Base-by-base conservation (phyloP, 2,329 filamentous ascomycete species). In the Aspergillus viridinutans region DNA sequence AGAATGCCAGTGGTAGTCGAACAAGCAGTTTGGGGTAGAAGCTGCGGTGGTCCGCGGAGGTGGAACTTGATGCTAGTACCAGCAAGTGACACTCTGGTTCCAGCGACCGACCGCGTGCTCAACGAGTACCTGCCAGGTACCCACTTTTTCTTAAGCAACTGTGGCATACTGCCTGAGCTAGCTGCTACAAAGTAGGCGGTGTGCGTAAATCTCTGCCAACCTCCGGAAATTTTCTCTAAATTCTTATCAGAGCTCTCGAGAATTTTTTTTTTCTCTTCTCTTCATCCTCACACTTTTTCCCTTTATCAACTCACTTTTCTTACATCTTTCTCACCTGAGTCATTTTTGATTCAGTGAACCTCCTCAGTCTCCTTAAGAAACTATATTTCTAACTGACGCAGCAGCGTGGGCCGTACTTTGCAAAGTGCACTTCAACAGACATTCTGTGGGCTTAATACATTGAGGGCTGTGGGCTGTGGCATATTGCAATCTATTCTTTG, bases 401-500 rank as follows among this genome's bases (percentile, higher is more conserved):
- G 64, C 62, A 68, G 64, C 64, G 69, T 68, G 68, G 69, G 68
- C 60, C 65, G 64, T 68, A 70, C 67, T 64, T 67, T 64, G 51
- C 63, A 64, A 69, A 67, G 56, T 67, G 62, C 68, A 70, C 67
- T 68, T 69, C 69, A 72, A 71, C 67, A 69, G 69, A 69, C 67
- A 69, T 58, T 59, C 64, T 70, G 72, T 70, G 72, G 71, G 71
- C 66, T 73, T 67, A 58, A 67, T 64, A 71, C 71, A 72, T 68
- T 69, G 73, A 73, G 71, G 72, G 71, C 73, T 74, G 72, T 72
- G 72, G 74, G 74, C 72, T 76, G 66, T 72, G 67, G 67, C 61
- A 70, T 71, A 73, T 65, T 69, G 67, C 70, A 70, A 67, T 69
- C 67, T 71, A 70, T 74, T 67, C 70, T 71, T 70, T 76, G 74